Base-by-base conservation (phyloP, 306 rosid species). In the Ammopiptanthus mongolicus region DNA sequence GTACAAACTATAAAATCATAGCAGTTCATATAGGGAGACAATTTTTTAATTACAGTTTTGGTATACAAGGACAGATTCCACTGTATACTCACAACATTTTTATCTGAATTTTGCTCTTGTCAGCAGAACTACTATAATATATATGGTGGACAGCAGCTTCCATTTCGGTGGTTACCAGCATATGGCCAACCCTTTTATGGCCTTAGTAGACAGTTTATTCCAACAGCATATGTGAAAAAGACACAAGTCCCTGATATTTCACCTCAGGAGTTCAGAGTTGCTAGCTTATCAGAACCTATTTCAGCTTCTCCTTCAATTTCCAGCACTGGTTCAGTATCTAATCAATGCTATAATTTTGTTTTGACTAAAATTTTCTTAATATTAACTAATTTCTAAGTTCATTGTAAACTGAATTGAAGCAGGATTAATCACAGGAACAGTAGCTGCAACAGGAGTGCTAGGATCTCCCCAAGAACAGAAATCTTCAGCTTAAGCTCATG, bases 121-220 rank as follows among this genome's bases (percentile, higher is more conserved):
- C 5, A 8, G 69, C 86, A 90, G 90, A 85, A 73, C 74, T 81
- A 86, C 76, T 74, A 83, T 66, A 77, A 78, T 72, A 82, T 34
- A 31, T 84, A 84, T 81, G 86, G 89, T 64, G 89, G 86, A 37
- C 88, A 86, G 15, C 81, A 69, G 8, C 25, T 78, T 51, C 89
- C 85, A 63, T 10, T 60, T 36, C 69, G 83, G 3, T 74, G 64
- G 73, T 53, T 59, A 23, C 85, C 84, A 36, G 72, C 80, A 57
- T 60, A 65, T 28, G 48, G 22, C 73, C 84, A 84, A 61, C 89
- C 85, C 12, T 37, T 46, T 48, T 81, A 81, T 80, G 87, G 85
- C 59, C 18, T 44, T 3, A 69, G 67, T 6, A 77, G 57, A 31
- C 84, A 77, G 41, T 67, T 69, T 33, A 51, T 65, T 73, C 75